Conservation (phyloP, 1,284 basidiomycete species). For the Irpex lacteus region DNA sequence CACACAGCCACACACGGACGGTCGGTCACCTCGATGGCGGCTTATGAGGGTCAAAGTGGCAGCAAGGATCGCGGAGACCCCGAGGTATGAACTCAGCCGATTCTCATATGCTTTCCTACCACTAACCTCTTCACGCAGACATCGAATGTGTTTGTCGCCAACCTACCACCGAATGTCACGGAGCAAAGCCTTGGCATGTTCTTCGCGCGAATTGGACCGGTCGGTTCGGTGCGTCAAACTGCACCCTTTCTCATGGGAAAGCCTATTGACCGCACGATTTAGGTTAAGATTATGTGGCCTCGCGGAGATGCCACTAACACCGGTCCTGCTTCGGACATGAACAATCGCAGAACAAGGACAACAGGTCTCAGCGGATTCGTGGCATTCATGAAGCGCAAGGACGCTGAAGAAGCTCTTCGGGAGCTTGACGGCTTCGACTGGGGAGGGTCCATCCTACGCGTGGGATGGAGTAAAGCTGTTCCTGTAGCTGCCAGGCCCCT, state of each 20-base stretch:
- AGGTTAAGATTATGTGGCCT: conserved; percentile 97
- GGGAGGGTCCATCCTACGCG: conserved; percentile 81
- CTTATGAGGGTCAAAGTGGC: conserved; percentile 85
- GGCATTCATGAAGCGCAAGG: conserved; percentile 89
- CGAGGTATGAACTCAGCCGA: conserved; percentile 42
- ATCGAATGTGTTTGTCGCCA: conserved; percentile 92
- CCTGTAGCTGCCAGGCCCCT: conserved; percentile 76
- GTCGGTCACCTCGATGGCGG: conserved; percentile 86
- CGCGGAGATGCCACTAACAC: conserved; percentile 50
- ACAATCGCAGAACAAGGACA: conserved; percentile 63
- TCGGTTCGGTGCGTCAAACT: conserved; percentile 55
- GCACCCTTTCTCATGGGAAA: neutral
- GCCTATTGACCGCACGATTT: conserved; percentile 2
- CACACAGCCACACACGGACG: conserved; percentile 34
- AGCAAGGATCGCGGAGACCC: conserved; percentile 87
- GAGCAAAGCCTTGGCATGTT: conserved; percentile 84
- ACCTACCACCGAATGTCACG: conserved; percentile 81
- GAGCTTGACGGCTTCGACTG: conserved; percentile 91
- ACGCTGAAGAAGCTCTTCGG: conserved; percentile 85
- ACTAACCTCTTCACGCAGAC: conserved; percentile 48
- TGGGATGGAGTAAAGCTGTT: conserved; percentile 96
- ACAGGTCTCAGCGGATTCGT: conserved; percentile 90
- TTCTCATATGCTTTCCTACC: conserved; percentile 36
- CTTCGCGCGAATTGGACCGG: conserved; percentile 45
- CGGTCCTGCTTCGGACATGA: conserved; percentile 78